Base-by-base conservation (phyloP, 192 early-diverging fungal species). In the Coemansia sp. region DNA sequence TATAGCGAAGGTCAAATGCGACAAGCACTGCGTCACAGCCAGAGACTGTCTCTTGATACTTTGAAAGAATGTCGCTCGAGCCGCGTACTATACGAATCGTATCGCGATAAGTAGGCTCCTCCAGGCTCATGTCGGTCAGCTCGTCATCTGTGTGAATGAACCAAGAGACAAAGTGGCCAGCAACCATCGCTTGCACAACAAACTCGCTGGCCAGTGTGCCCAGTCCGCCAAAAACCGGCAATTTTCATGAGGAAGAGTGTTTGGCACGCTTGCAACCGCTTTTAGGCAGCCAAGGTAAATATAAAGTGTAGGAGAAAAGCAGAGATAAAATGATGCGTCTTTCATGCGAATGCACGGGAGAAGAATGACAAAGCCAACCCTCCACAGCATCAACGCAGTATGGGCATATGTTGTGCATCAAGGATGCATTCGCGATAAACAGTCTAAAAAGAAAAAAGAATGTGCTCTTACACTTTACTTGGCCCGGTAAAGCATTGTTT, bases 221-320 rank as follows among this genome's bases (percentile, higher is more conserved):
- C 10, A 77, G 47, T 2, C 75, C 79, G 16, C 79, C 79, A 61
- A 82, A 73, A 22, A 82, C 75, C 75, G 18, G 79, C 74, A 46
- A 82, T 73, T 22, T 47, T 72, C 72, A 82, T 76, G 69, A 33
- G 31, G 11, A 36, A 24, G 3, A 47, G 24, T 24, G 49, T 51
- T 40, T 33, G n/a, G 2, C 20, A 38, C 3, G 38, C 16, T 20
- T 34, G 43, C 10, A 34, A 20, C 49, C 27, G 0, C 22, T 20
- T 36, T 46, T 54, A 27, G 52, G 15, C 18, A 5, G 31, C 6
- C 42, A 43, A 46, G 7, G 22, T 24, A 47, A 61, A 46, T 13
- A 22, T 36, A 68, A 42, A 43, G 18, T 4, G 36, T 33, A 66
- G 29, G 8, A 7, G 31, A 57, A 31, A 9, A 10, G 51, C 31